phyloP scores from a whole-genome alignment of 2,329 filamentous ascomycete genomes.

The Westerdykella sp. region DNA sequence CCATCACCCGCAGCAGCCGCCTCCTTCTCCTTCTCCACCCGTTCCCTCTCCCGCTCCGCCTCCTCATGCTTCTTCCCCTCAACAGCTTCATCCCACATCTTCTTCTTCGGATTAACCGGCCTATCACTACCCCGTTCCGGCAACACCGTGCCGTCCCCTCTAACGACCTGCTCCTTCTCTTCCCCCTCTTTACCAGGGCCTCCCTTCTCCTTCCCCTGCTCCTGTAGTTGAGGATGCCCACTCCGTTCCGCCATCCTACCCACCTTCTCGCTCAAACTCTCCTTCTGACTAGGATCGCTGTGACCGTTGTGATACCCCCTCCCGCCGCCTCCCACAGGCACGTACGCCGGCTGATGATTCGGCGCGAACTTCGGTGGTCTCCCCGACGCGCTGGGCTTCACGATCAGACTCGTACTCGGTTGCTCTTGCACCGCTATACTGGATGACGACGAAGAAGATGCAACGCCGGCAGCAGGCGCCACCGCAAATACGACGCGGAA shows the following conservation, averaged over 20 bases:
- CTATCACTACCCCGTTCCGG: conserved; percentile 30
- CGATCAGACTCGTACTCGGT: conserved; percentile 35
- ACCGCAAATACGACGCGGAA: conserved; percentile 55
- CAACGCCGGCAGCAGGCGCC: conserved; percentile 46
- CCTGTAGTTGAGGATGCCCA: conserved; percentile 8
- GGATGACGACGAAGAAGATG: conserved; percentile 15
- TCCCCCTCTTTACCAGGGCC: too few relatives aligned
- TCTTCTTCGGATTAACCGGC: conserved; percentile 54
- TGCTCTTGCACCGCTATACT: conserved; percentile 12
- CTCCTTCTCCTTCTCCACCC: conserved; percentile 10
- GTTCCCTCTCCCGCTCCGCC: conserved; percentile 11
- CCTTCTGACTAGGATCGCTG: conserved; percentile 29
- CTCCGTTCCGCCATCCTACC: conserved; percentile 40
- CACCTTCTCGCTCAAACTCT: conserved; percentile 37
- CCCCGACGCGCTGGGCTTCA: conserved; percentile 42
- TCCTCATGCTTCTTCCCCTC: conserved; percentile 28
- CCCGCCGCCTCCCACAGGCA: conserved; percentile 49
- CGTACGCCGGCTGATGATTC: conserved; percentile 22
- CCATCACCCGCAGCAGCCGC: background rate
- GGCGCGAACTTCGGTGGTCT: conserved; percentile 27
- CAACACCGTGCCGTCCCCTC: conserved; percentile 44
- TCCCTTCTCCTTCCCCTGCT: conserved; percentile 14
- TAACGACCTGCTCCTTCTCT: conserved; percentile 29
- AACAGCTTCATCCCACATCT: conserved; percentile 51
- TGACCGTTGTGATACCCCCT: conserved; percentile 36